A percentile compares a stretch with the other conserved stretches of the same genome.
phyloP scores from a whole-genome alignment of 108 stramenopile genomes.

The Asterionellopsis glacialis region DNA sequence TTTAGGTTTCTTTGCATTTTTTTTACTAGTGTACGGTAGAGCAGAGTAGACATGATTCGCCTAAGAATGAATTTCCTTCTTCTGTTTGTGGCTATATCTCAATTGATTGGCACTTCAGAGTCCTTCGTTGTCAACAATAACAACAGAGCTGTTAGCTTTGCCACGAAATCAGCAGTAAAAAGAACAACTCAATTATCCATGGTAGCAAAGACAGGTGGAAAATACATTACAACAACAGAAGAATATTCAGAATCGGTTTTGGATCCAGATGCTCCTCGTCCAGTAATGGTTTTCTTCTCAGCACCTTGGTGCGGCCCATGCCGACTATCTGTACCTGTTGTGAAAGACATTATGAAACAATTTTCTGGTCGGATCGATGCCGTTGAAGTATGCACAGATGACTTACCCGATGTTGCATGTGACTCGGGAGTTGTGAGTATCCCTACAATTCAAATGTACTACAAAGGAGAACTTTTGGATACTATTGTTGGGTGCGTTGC shows the following conservation, averaged over 20 bases:
- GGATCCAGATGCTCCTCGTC: constrained; percentile 16
- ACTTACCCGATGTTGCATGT: constrained; percentile 71
- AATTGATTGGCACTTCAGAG: too few species aligned
- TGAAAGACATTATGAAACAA: constrained; percentile 72
- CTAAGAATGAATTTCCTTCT: too few species aligned
- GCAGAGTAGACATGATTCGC: too few species aligned
- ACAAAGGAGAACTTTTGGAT: constrained; percentile 50
- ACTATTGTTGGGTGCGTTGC: constrained; percentile 85
- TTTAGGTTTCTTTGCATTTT: too few species aligned
- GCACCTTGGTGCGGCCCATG: constrained; percentile 87
- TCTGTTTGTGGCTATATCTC: too few species aligned
- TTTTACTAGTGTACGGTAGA: too few species aligned
- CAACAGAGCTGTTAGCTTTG: too few species aligned
- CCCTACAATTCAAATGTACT: constrained; percentile 83
- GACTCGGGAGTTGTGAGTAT: constrained; percentile 69
- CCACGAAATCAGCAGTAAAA: too few species aligned
- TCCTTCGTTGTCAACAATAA: too few species aligned
- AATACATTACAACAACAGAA: constrained; percentile 47
- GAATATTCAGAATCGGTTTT: constrained; percentile 58
- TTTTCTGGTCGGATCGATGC: constrained; percentile 56
- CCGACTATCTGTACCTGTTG: constrained; percentile 68
- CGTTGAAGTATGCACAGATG: constrained; percentile 80
- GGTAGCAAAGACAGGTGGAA: constrained; percentile 74
- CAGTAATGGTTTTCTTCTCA: constrained; percentile 68
- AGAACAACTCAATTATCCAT: constrained; percentile 17